Evolutionary conservation across 2,329 filamentous ascomycete species (phyloP).

Genomic region (Phaeosphaeriaceae sp.): DNA sequence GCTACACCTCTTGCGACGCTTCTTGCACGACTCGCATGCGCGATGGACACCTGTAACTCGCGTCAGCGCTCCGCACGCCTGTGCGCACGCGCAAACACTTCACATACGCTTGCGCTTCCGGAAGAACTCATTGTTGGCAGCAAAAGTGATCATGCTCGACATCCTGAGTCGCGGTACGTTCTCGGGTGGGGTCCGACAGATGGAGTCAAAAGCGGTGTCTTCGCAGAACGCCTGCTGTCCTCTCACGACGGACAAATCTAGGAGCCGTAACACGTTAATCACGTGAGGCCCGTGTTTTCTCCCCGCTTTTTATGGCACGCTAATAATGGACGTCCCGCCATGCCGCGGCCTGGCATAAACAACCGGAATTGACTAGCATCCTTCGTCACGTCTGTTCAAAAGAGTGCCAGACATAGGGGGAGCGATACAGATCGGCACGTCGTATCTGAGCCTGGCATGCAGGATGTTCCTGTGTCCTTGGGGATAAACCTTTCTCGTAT

Average conservation of each 20-base stretch:
- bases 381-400: not conserved
- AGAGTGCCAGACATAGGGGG: not conserved
- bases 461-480: too few relatives aligned
- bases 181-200: slow-evolving; percentile 9
- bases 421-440: too few relatives aligned
- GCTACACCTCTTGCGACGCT: slow-evolving; percentile 43
- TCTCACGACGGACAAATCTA: slow-evolving; percentile 25
- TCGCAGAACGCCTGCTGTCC: slow-evolving; percentile 22
- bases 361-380: not conserved
- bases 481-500: too few relatives aligned
- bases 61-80: slow-evolving; percentile 32
- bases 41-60: slow-evolving; percentile 45
- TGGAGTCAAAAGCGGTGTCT: slow-evolving; percentile 14
- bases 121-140: slow-evolving; percentile 54
- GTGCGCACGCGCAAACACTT: slow-evolving; percentile 17
- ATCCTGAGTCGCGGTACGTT: slow-evolving; percentile 26
- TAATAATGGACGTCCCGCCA: not conserved
- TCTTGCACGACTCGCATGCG: slow-evolving; percentile 55
- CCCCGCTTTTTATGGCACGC: slow-evolving; percentile 30
- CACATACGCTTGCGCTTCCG: slow-evolving; percentile 51
- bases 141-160: slow-evolving; percentile 54
- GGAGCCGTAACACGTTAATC: slow-evolving; percentile 17
- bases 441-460: too few relatives aligned
- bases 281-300: slow-evolving; percentile 30
- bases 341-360: not conserved